phyloP scores from a whole-genome alignment of 176 grass and related monocot genomes.

The Ensete glaucum region DNA sequence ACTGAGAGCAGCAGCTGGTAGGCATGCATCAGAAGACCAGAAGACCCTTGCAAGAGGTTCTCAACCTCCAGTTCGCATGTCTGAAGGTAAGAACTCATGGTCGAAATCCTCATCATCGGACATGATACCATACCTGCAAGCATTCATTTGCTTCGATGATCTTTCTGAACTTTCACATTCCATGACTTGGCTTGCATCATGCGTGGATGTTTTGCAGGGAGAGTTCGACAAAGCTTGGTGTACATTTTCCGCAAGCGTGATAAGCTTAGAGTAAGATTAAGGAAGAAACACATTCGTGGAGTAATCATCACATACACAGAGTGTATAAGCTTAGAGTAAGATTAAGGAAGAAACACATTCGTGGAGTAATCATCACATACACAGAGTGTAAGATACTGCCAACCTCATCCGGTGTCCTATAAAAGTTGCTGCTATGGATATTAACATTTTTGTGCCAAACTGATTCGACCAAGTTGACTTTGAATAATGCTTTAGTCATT shows the following conservation, averaged over 20 bases:
- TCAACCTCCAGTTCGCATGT: conserved; percentile 38
- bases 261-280: conserved; percentile 41
- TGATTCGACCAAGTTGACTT: too few relatives aligned
- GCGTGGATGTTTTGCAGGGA: conserved; percentile 33
- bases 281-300: conserved; percentile 62
- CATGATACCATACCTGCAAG: too few relatives aligned
- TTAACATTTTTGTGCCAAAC: too few relatives aligned
- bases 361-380: conserved; percentile 42
- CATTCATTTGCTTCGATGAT: background rate
- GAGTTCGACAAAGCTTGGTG: conserved; percentile 44
- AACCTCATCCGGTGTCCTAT: too few relatives aligned
- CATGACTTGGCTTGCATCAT: too few relatives aligned
- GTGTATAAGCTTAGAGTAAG: too few relatives aligned
- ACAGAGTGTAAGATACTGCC: conserved; percentile 43
- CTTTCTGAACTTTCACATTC: too few relatives aligned
- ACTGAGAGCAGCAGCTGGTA: conserved; percentile 36
- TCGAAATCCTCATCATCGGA: too few relatives aligned
- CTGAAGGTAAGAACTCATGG: conserved; percentile 40
- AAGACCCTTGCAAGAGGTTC: conserved; percentile 54
- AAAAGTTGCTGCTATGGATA: too few relatives aligned
- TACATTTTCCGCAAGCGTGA: conserved; percentile 34
- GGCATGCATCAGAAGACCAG: conserved; percentile 31
- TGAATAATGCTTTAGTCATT: too few relatives aligned
- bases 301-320: too few relatives aligned
- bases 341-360: too few relatives aligned